phyloP scores from a whole-genome alignment of 345 rosid species.

The Murraya koenigii region DNA sequence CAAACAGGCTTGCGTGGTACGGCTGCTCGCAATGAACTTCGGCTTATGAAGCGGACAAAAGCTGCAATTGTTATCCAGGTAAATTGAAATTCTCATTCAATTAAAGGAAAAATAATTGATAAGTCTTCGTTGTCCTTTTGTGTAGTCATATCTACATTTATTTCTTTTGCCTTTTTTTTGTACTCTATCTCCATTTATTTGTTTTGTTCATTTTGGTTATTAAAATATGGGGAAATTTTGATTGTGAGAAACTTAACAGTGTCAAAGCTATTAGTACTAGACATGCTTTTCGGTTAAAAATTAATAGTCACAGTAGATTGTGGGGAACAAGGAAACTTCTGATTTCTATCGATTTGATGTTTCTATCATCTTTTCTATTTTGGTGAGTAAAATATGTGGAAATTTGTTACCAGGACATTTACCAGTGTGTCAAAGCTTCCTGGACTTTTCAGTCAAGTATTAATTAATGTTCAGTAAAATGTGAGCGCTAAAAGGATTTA shows the following conservation, averaged over 20 bases:
- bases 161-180: not conserved
- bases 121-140: slow-evolving; percentile 6
- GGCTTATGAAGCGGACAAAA: slow-evolving; percentile 52
- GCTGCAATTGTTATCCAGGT: slow-evolving; percentile 82
- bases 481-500: not conserved
- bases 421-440: not conserved
- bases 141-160: not conserved
- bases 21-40: slow-evolving; percentile 67
- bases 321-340: not conserved
- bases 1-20: slow-evolving; percentile 76
- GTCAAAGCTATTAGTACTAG: not conserved
- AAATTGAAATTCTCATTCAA: slow-evolving; percentile 19
- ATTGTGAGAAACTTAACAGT: not conserved
- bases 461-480: not conserved
- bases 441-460: not conserved
- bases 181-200: not conserved
- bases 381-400: slow-evolving; percentile 7
- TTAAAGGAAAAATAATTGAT: slow-evolving; percentile 14
- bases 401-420: not conserved
- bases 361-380: not conserved
- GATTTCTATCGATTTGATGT: not conserved
- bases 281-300: not conserved
- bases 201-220: not conserved
- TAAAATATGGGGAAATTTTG: not conserved
- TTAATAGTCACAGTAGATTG: not conserved